Evolutionary conservation across 2,329 filamentous ascomycete species (phyloP), one percentile per base, ranked within the genome.

Genomic region (Neonectria hederae): DNA sequence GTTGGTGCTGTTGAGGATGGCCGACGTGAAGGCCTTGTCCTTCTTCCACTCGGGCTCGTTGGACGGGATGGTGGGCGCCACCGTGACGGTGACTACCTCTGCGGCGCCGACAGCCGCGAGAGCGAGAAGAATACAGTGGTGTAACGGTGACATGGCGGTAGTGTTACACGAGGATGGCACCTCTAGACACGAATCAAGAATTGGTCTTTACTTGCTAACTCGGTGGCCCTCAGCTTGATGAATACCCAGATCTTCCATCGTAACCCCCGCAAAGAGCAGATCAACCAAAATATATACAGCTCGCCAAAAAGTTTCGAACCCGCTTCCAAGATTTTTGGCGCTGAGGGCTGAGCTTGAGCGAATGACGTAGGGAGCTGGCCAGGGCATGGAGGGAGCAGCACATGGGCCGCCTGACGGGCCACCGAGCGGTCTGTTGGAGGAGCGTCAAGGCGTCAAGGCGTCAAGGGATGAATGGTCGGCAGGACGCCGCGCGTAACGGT

Each of bases 1-100:
- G 76, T 94, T 93, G 40, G 88, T 92, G 69, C 83, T 84, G 75
- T 87, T 84, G 57, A 94, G 83, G 24, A 92, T 78, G n/a, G 87
- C 84, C 14, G 81, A 81, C 2, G 78, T 80, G 77, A 87, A 87
- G 56, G 76, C 65, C 30, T 70, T 63, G 51, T 67, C 64, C 28
- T 72, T 60, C 30, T 68, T 72, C 68, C 73, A 79, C 40, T 73
- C 69, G 10, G 81, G 78, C 54, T 78, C 76, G 19, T 71, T 69
- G 63, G 79, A 80, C 21, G 79, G 78, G 19, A 78, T 76, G 7
- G 75, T 43, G 2, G 76, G 71, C 0, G 75, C 65, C 3, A 70
- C 73, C 7, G 80, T 83, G 58, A 79, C 63, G 30, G 77, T 81
- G 52, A 43, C 54, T 7, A 40, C 45, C 2, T 67, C 62, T 14